Evolutionary conservation across 305 asterid species (phyloP).

Genomic region (Coffea humblotiana): DNA sequence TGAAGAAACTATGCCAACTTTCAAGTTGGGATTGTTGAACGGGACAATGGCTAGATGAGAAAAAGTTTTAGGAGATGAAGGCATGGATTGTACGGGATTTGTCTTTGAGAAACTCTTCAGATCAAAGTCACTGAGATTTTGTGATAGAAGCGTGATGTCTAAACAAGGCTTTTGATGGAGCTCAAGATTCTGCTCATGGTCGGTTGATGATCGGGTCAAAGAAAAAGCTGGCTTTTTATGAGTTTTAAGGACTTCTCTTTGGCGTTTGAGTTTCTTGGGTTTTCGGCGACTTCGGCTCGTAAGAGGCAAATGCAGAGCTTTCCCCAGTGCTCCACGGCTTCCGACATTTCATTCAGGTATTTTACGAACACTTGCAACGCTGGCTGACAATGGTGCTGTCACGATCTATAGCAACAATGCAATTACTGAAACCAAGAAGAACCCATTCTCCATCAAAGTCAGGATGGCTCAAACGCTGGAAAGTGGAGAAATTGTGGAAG

Average conservation of each 20-base stretch:
- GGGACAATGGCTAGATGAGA: not conserved
- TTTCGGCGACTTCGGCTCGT: not conserved
- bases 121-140: not conserved
- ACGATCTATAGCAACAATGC: constrained; percentile 70
- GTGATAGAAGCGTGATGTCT: not conserved
- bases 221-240: too few relatives aligned
- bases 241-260: not conserved
- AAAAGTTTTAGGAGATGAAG: not conserved
- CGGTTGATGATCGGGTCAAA: not conserved
- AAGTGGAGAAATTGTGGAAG: constrained; percentile 74
- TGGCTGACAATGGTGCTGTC: constrained; percentile 81
- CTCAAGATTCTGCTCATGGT: not conserved
- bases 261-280: not conserved
- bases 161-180: not conserved
- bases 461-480: constrained; percentile 77
- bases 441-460: constrained; percentile 62
- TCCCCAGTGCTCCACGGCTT: not conserved
- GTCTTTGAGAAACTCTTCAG: not conserved
- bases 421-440: constrained; percentile 63
- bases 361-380: constrained; percentile 28
- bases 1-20: not conserved
- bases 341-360: constrained; percentile 16
- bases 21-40: not conserved
- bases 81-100: not conserved
- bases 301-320: too few relatives aligned